Percentiles rank a stretch among this genome's conserved stretches.
These are phyloP conservation scores for Hyphodiscus hymeniophilus DNA, from an alignment of 495 filamentous ascomycete species.

Conservation along the genomic window DNA sequence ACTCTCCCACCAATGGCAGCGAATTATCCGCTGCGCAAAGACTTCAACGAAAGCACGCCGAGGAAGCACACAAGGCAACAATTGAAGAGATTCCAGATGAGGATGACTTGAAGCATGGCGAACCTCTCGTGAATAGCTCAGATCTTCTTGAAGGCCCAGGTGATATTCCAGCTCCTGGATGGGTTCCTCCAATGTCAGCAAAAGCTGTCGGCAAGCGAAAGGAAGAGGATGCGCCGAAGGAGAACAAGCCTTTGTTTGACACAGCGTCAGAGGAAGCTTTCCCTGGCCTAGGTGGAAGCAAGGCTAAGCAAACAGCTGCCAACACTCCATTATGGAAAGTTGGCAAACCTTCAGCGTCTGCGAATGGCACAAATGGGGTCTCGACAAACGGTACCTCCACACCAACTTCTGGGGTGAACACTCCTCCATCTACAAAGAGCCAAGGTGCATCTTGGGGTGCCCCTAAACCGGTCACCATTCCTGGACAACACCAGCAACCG, in stretches of 20 bases:
- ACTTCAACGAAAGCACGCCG: conserved; percentile 69
- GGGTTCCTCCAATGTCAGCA: conserved; percentile 36
- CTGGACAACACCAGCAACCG: conserved; percentile 8
- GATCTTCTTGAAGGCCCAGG: conserved; percentile 25
- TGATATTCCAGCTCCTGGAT: conserved; percentile 25
- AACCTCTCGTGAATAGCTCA: conserved; percentile 22
- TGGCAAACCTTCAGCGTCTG: conserved; percentile 43
- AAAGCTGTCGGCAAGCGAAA: conserved; percentile 59
- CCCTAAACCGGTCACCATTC: conserved; percentile 30
- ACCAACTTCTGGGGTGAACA: conserved; percentile 38
- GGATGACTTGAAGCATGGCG: conserved; percentile 57
- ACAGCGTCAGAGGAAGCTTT: conserved; percentile 84
- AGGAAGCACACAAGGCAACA: conserved; percentile 51
- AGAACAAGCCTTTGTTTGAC: conserved; percentile 51
- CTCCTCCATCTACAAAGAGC: conserved; percentile 23
- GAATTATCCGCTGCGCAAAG: conserved; percentile 56
- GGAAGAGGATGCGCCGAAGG: conserved; percentile 31
- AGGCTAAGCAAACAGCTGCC: conserved; percentile 44
- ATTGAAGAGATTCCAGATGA: conserved; percentile 77
- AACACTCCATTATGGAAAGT: conserved; percentile 61
- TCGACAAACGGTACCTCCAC: conserved; percentile 50
- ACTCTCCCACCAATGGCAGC: conserved; percentile 16
- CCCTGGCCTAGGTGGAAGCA: conserved; percentile 72
- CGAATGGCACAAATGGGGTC: conserved; percentile 41
- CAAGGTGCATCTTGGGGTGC: conserved; percentile 25